A percentile compares a stretch with the other conserved stretches of the same genome.
Evolutionary conservation across 2,329 filamentous ascomycete genomes (phyloP).

Genomic region (Penicillium sp.): DNA sequence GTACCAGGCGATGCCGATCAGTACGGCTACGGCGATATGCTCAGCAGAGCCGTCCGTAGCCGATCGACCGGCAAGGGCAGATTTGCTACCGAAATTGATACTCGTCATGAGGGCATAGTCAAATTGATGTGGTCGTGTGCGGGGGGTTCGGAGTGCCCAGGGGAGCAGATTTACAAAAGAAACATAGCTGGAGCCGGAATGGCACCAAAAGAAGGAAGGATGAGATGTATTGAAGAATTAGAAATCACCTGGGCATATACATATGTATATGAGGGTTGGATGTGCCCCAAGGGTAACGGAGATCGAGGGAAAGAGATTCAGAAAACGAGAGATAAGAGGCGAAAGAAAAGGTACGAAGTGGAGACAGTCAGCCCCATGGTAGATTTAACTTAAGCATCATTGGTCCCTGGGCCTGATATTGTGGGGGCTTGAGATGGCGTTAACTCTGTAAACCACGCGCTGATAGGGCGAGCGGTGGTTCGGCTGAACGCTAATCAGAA

Average conservation of each 20-base stretch:
- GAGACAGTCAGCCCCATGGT: slow-evolving; percentile 10
- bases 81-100: slow-evolving; percentile 12
- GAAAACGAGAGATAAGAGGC: slow-evolving; percentile 2
- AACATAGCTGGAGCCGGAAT: neutral
- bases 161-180: neutral
- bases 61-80: slow-evolving; percentile 14
- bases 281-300: neutral
- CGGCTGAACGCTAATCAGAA: slow-evolving; percentile 3
- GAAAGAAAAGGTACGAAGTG: slow-evolving; percentile 17
- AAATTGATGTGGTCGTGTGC: neutral
- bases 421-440: neutral
- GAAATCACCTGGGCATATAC: neutral
- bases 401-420: slow-evolving; percentile 1
- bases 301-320: neutral
- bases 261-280: slow-evolving; percentile 5
- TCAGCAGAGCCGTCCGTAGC: slow-evolving; percentile 7
- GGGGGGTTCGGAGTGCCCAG: neutral
- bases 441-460: neutral
- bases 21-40: slow-evolving; percentile 15
- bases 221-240: neutral
- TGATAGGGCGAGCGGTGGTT: neutral
- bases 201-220: neutral
- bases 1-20: slow-evolving; percentile 49
- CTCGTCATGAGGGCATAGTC: slow-evolving; percentile 24
- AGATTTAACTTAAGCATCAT: slow-evolving; percentile 6